Evolutionary conservation across 192 early-diverging fungal genomes (phyloP).

Genomic region (Haplosporangium gracile): DNA sequence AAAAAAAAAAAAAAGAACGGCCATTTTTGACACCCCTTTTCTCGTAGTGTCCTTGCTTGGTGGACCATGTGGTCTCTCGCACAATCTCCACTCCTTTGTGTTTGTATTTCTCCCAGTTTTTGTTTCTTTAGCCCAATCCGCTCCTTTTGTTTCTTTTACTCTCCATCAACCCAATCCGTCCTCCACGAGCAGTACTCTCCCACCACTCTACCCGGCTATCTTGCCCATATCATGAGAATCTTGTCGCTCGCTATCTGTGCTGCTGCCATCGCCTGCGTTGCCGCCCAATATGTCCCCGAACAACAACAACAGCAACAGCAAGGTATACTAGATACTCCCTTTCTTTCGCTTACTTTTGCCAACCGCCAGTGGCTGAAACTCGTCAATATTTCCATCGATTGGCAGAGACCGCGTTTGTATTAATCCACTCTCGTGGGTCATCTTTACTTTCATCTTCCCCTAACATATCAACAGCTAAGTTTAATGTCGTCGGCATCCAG

Average conservation of each 20-base stretch:
- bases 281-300: slow-evolving; percentile 4
- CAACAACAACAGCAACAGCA: slow-evolving; percentile 7
- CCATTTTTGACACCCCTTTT: not conserved
- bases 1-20: not conserved
- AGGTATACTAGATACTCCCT: not conserved
- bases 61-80: no score
- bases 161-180: not conserved
- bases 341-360: not conserved
- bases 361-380: not conserved
- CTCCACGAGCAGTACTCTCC: not conserved
- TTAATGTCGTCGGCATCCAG: not conserved
- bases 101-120: not conserved
- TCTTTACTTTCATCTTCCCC: not conserved
- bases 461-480: not conserved
- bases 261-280: slow-evolving; percentile 4
- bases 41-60: not conserved
- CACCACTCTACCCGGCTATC: not conserved
- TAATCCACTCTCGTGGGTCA: not conserved
- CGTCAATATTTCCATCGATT: not conserved
- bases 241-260: slow-evolving; percentile 4
- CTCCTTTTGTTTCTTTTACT: not conserved
- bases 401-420: not conserved
- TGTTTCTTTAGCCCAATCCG: not conserved
- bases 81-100: no score
- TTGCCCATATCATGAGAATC: slow-evolving; percentile 14